A percentile compares a stretch with the other conserved stretches of the same genome.
Conservation (phyloP, 148 eudicot genomes). For the Linanthus parryae region DNA sequence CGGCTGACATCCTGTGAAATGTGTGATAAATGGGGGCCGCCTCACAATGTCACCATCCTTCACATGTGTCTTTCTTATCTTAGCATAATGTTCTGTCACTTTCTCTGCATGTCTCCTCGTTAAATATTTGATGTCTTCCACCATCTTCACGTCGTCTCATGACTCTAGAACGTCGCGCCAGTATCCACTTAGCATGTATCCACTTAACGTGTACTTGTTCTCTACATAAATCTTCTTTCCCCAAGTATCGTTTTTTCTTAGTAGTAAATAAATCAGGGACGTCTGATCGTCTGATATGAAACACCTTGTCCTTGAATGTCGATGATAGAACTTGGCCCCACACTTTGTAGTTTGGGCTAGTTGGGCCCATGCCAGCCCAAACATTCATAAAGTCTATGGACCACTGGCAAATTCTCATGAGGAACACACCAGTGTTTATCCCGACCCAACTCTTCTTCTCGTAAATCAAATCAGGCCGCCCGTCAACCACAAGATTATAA, state of each 20-base stretch:
- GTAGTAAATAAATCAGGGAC: constrained; percentile 38
- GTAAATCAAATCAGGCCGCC: constrained; percentile 36
- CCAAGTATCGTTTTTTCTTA: constrained; percentile 45
- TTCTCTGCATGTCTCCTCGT: constrained; percentile 64
- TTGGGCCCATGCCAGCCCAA: constrained; percentile 61
- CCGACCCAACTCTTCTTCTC: constrained; percentile 51
- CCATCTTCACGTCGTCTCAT: constrained; percentile 27
- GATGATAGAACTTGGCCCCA: constrained; percentile 44
- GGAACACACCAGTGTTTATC: constrained; percentile 64
- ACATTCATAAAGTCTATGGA: constrained; percentile 47
- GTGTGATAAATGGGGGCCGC: constrained; percentile 71
- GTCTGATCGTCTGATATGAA: constrained; percentile 62
- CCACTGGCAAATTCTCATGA: constrained; percentile 70
- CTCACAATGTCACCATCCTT: constrained; percentile 23
- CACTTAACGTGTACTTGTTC: no score
- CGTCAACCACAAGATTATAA: constrained; percentile 48
- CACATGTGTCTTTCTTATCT: constrained; percentile 20
- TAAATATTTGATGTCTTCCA: constrained; percentile 19
- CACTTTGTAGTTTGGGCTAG: constrained; percentile 35
- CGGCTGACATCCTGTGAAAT: constrained; percentile 84
- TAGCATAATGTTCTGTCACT: constrained; percentile 34
- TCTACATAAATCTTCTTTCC: constrained; percentile 55
- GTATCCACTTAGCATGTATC: constrained; percentile 58
- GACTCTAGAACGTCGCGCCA: constrained; percentile 60
- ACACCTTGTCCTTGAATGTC: constrained; percentile 35